Evolutionary conservation across 129 eudicot genomes (phyloP).

Genomic region (Pulicaria dysenterica): DNA sequence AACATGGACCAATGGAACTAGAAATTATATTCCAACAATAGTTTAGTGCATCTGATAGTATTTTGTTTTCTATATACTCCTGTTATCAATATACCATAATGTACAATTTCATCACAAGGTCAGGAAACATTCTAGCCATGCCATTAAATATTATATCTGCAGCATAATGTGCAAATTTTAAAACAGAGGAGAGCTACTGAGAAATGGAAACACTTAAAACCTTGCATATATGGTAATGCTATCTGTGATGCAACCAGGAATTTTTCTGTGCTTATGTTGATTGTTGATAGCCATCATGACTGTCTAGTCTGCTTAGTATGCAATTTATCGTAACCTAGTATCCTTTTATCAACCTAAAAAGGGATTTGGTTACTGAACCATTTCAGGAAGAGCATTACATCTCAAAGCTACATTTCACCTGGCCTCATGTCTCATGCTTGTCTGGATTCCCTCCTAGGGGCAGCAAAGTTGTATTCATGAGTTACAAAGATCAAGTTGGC

Average conservation of each 20-base stretch:
- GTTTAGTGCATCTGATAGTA: background rate
- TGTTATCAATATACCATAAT: background rate
- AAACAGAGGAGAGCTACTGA: background rate
- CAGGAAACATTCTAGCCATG: background rate
- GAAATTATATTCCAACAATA: background rate
- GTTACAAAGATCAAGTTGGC: conserved; percentile 58
- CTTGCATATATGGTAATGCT: conserved; percentile 6
- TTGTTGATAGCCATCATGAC: background rate
- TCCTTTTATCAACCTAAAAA: conserved; percentile 29
- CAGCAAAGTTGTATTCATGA: conserved; percentile 64
- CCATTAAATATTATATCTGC: background rate
- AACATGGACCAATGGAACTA: background rate
- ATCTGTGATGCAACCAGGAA: background rate
- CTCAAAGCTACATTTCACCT: conserved; percentile 70
- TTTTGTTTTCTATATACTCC: background rate
- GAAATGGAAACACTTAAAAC: background rate
- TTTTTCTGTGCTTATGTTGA: conserved; percentile 12
- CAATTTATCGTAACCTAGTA: conserved; percentile 7
- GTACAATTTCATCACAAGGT: background rate
- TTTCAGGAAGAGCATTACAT: conserved; percentile 83
- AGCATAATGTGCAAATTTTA: background rate
- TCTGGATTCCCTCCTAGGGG: conserved; percentile 78
- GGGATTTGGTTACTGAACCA: conserved; percentile 22
- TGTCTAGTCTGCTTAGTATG: conserved; percentile 16
- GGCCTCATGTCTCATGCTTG: conserved; percentile 87